Evolutionary conservation across 2,329 filamentous ascomycete genomes (phyloP).

Genomic region (Colletotrichum cordylinicola): DNA sequence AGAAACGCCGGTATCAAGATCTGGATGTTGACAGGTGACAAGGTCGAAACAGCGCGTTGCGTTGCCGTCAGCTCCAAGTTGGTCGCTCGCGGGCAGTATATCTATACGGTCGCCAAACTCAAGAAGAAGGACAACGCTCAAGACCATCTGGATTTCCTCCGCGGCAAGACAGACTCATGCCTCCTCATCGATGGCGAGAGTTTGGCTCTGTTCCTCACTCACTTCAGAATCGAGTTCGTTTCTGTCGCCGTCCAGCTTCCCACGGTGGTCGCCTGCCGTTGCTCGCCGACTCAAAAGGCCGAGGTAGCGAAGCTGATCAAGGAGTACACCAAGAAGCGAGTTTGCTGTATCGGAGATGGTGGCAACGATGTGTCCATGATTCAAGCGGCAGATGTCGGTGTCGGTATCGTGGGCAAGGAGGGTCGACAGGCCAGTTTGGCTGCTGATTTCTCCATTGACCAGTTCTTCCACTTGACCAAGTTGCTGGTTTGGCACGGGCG

Average conservation of each 20-base stretch:
- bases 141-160: conserved; percentile 86
- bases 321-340: conserved; percentile 88
- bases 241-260: conserved; percentile 86
- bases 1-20: conserved; percentile 99
- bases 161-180: conserved; percentile 85
- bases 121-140: conserved; percentile 85
- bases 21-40: conserved; percentile 99
- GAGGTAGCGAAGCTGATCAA: conserved; percentile 92
- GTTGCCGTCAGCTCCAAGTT: conserved; percentile 95
- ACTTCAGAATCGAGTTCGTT: conserved; percentile 87
- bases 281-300: conserved; percentile 95
- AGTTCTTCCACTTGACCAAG: conserved; percentile 94
- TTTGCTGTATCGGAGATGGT: conserved; percentile 97
- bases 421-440: conserved; percentile 93
- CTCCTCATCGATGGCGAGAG: conserved; percentile 96
- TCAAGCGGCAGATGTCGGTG: conserved; percentile 95
- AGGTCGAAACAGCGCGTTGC: conserved; percentile 95
- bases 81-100: conserved; percentile 91
- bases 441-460: conserved; percentile 94
- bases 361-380: conserved; percentile 99
- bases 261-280: conserved; percentile 93
- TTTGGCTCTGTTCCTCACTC: conserved; percentile 79
- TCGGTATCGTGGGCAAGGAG: conserved; percentile 98
- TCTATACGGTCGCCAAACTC: conserved; percentile 89
- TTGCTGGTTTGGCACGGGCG: conserved; percentile 98